These are phyloP conservation scores for Vigna nakashimae DNA, from an alignment of 306 rosid species.

Conservation along the genomic window DNA sequence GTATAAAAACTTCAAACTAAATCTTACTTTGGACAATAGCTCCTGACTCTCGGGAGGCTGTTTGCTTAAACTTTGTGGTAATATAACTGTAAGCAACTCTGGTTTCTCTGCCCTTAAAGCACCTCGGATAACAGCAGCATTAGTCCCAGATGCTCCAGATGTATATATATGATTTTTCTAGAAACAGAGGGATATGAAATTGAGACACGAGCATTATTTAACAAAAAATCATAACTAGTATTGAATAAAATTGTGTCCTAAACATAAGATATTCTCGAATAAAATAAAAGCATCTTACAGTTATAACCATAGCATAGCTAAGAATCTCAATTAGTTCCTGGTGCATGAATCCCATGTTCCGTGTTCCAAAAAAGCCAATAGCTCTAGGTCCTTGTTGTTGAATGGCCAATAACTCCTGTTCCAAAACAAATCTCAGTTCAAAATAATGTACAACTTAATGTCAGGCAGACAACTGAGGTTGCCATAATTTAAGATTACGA, in stretches of 20 bases:
- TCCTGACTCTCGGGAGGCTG: constrained; percentile 99
- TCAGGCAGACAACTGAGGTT: constrained; percentile 9
- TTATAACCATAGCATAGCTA: constrained; percentile 99
- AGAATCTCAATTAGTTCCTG: constrained; percentile 98
- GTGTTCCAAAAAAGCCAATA: constrained; percentile 95
- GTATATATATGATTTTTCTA: constrained; percentile 98
- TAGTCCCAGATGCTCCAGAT: constrained; percentile 99
- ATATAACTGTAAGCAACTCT: constrained; percentile 92
- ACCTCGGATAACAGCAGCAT: constrained; percentile 99
- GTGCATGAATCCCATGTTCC: constrained; percentile 99
- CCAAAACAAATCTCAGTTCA: constrained; percentile 27
- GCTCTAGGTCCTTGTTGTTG: constrained; percentile 99
- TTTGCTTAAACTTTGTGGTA: constrained; percentile 96
- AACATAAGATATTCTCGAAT: constrained; percentile 30
- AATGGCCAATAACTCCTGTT: constrained; percentile 95
- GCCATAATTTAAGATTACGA: constrained; percentile 25
- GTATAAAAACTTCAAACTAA: constrained; percentile 21
- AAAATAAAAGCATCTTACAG: constrained; percentile 68
- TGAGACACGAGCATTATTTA: constrained; percentile 16
- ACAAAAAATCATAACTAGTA: constrained; percentile 35
- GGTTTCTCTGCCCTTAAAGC: constrained; percentile 99
- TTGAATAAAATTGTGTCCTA: constrained; percentile 22
- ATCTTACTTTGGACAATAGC: constrained; percentile 86
- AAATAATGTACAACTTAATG: constrained; percentile 10
- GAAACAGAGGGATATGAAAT: constrained; percentile 40